These are phyloP conservation scores for Ganoderma meredithae DNA, from an alignment of 1,284 basidiomycete genomes.

Conservation along the genomic window DNA sequence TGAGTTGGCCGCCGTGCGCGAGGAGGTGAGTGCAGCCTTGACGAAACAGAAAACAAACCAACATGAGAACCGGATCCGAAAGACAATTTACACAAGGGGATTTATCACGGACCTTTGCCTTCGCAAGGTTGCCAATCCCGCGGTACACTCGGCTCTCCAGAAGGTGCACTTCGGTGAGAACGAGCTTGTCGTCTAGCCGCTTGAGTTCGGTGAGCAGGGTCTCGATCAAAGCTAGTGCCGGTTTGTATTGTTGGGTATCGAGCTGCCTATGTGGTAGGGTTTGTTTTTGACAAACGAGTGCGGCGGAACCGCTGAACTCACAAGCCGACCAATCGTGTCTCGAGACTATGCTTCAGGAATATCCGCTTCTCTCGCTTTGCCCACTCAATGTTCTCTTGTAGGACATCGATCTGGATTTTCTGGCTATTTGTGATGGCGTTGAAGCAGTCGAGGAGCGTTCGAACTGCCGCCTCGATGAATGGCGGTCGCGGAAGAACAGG, in stretches of 20 bases:
- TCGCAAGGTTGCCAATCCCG: constrained; percentile 90
- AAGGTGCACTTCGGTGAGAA: constrained; percentile 95
- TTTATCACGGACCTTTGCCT: constrained; percentile 77
- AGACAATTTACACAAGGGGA: background rate
- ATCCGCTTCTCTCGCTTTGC: constrained; percentile 92
- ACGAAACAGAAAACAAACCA: too few relatives aligned
- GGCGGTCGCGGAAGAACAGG: too few relatives aligned
- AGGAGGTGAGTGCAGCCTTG: constrained; percentile 90
- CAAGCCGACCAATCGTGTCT: constrained; percentile 89
- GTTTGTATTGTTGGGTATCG: constrained; percentile 80
- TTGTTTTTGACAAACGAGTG: background rate
- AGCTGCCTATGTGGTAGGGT: constrained; percentile 61
- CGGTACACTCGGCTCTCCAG: constrained; percentile 93
- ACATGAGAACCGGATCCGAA: background rate
- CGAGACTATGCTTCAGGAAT: constrained; percentile 94
- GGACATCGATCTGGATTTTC: constrained; percentile 85
- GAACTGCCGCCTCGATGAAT: constrained; percentile 59
- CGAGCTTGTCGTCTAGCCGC: constrained; percentile 96
- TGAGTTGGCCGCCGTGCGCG: constrained; percentile 94
- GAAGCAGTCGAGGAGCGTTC: constrained; percentile 93
- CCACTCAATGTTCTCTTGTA: constrained; percentile 94
- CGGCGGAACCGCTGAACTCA: constrained; percentile 48
- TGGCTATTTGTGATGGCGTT: constrained; percentile 78
- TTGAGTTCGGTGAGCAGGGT: constrained; percentile 89
- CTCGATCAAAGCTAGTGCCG: constrained; percentile 86